Conservation (phyloP, 768 basidiomycete genomes). For the Tephrocybe sp. region DNA sequence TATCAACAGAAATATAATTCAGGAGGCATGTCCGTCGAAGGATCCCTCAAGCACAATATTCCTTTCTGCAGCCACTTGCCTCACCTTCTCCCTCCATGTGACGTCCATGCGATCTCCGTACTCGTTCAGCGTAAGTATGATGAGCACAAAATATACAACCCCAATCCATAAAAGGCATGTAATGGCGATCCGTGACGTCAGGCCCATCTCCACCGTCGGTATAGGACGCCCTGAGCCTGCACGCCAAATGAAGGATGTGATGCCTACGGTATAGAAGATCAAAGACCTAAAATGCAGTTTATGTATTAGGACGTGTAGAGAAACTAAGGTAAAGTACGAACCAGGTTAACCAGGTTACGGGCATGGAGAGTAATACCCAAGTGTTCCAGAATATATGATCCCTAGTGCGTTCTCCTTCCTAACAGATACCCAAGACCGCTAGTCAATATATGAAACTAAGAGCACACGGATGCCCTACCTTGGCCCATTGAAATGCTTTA, state of each 20-base stretch:
- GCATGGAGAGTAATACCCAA: constrained; percentile 61
- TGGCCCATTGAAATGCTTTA: constrained; percentile 66
- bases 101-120: constrained; percentile 38
- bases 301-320: neutral
- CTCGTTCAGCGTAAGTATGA: constrained; percentile 54
- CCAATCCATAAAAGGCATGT: constrained; percentile 53
- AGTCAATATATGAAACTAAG: neutral
- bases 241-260: constrained; percentile 69
- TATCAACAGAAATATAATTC: too few species aligned
- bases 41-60: neutral
- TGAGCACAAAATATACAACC: constrained; percentile 53
- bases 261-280: constrained; percentile 57
- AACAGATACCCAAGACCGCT: neutral
- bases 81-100: constrained; percentile 3
- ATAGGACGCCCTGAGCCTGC: constrained; percentile 11
- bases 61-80: neutral
- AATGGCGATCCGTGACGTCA: constrained; percentile 52
- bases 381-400: constrained; percentile 45
- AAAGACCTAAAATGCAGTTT: constrained; percentile 45
- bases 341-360: constrained; percentile 71
- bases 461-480: neutral
- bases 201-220: constrained; percentile 36
- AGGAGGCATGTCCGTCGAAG: neutral
- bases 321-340: constrained; percentile 17
- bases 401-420: constrained; percentile 14